These are phyloP conservation scores for Starmerella floricola DNA, from an alignment of 805 yeast species.

Conservation along the genomic window DNA sequence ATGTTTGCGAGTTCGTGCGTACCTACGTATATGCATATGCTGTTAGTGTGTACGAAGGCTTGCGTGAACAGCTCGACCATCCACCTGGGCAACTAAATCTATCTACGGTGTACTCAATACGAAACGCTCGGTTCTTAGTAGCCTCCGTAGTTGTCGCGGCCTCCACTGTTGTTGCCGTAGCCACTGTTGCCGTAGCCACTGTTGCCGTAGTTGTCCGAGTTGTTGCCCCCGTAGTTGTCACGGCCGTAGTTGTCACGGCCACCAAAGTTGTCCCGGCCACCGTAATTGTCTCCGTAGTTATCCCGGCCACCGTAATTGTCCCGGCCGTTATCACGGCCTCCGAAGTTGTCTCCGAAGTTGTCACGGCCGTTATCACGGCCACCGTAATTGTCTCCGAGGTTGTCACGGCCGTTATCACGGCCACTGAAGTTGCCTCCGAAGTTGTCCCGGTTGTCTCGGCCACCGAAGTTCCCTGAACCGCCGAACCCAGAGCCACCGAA, in stretches of 20 bases:
- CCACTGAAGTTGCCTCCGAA: conserved; percentile 3
- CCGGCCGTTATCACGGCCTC: background rate
- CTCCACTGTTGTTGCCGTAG: conserved; percentile 3
- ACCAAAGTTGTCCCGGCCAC: too few species aligned
- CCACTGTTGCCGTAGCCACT: background rate
- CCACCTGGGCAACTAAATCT: too few species aligned
- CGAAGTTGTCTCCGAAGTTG: conserved; percentile 4
- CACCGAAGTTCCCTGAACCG: too few species aligned
- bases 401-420: background rate
- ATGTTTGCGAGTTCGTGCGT: too few species aligned
- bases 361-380: conserved; percentile 3
- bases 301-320: background rate
- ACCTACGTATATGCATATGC: too few species aligned
- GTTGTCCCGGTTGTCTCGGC: conserved; percentile 1
- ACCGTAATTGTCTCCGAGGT: conserved; percentile 1
- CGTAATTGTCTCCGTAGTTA: background rate
- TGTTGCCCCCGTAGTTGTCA: conserved; percentile 5
- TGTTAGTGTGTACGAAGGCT: too few species aligned
- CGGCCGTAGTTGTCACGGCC: conserved; percentile 6
- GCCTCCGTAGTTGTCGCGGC: conserved; percentile 1
- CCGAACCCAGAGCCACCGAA: too few species aligned
- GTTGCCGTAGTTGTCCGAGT: background rate
- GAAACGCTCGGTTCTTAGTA: too few species aligned
- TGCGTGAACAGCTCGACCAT: too few species aligned
- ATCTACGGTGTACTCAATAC: too few species aligned